Conservation (phyloP, 345 rosid genomes). For the Chamaenerion angustifolium region DNA sequence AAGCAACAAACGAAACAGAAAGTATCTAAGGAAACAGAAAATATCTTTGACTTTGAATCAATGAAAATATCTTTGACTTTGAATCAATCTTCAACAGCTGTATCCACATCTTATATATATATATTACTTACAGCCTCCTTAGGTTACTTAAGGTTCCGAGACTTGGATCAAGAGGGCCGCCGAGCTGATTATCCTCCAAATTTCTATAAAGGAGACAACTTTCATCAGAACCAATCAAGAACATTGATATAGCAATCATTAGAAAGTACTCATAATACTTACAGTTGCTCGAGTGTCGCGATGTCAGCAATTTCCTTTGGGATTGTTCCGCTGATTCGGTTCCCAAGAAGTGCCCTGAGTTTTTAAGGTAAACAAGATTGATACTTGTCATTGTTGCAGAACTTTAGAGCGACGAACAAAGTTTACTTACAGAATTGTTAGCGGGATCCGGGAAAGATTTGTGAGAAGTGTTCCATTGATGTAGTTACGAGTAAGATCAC, state of each 20-base stretch:
- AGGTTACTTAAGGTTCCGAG: slow-evolving; percentile 51
- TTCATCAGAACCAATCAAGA: not conserved
- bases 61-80: too few species aligned
- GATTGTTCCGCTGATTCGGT: slow-evolving; percentile 51
- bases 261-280: slow-evolving; percentile 15
- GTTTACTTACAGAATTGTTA: slow-evolving; percentile 35
- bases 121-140: slow-evolving; percentile 33
- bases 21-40: too few species aligned
- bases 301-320: slow-evolving; percentile 47
- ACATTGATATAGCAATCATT: too few species aligned
- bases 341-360: slow-evolving; percentile 43
- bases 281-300: slow-evolving; percentile 42
- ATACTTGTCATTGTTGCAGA: too few species aligned
- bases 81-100: too few species aligned
- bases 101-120: too few species aligned
- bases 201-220: slow-evolving; percentile 19
- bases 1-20: too few species aligned
- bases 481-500: slow-evolving; percentile 66
- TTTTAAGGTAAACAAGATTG: too few species aligned
- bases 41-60: too few species aligned
- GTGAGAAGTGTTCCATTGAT: slow-evolving; percentile 57
- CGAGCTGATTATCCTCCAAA: slow-evolving; percentile 47
- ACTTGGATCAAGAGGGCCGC: slow-evolving; percentile 43
- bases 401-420: not conserved
- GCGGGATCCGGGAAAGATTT: slow-evolving; percentile 36